Conservation (phyloP, 306 rosid species). For the Prunus mira region DNA sequence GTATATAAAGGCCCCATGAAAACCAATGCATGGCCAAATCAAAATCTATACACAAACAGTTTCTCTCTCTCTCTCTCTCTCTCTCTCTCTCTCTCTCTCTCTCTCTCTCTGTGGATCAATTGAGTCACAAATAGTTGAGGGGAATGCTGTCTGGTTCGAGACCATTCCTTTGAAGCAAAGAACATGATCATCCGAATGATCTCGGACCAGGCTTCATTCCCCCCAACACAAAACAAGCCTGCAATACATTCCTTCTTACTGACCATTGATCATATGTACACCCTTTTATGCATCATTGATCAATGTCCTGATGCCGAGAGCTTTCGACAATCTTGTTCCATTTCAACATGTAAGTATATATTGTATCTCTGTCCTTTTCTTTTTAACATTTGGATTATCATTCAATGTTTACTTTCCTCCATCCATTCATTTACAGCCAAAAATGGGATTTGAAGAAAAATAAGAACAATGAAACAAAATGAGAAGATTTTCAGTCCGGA, state of each 20-base stretch:
- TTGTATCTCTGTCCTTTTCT: background rate
- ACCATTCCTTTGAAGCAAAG: slow-evolving; percentile 34
- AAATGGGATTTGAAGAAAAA: background rate
- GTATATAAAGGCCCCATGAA: slow-evolving; percentile 70
- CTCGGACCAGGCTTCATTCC: slow-evolving; percentile 99
- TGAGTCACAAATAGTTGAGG: slow-evolving; percentile 52
- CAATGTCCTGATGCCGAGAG: background rate
- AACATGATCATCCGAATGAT: slow-evolving; percentile 32
- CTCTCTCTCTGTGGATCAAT: slow-evolving; percentile 11
- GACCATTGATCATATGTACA: too few relatives aligned
- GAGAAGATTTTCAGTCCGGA: background rate
- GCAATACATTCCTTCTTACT: background rate
- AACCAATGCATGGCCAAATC: slow-evolving; percentile 68
- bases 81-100: slow-evolving; percentile 15
- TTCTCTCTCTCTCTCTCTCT: slow-evolving; percentile 16
- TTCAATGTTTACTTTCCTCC: background rate
- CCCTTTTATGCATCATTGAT: slow-evolving; percentile 3
- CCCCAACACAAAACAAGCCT: slow-evolving; percentile 45
- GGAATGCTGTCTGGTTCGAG: slow-evolving; percentile 97
- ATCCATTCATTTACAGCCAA: slow-evolving; percentile 4
- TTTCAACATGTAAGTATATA: background rate
- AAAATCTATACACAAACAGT: slow-evolving; percentile 38
- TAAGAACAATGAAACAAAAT: background rate
- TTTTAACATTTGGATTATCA: background rate
- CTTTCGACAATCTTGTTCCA: background rate